phyloP scores from a whole-genome alignment of 768 basidiomycete genomes.

The Amanita rubescens region DNA sequence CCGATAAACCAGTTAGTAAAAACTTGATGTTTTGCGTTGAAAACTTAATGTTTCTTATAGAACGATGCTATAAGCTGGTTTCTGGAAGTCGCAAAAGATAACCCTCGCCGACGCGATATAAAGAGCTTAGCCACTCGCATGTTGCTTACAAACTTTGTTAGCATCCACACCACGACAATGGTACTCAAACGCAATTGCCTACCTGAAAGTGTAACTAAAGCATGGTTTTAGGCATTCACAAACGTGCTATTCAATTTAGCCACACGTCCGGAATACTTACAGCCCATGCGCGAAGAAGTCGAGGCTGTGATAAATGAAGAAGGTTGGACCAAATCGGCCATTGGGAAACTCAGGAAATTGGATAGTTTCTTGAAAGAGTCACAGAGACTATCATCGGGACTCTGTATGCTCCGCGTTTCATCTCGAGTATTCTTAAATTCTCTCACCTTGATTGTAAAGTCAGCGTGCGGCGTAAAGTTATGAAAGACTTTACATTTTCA shows the following conservation, averaged over 20 bases:
- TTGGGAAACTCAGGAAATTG: slow-evolving; percentile 32
- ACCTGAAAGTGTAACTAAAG: neutral
- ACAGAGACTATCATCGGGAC: slow-evolving; percentile 15
- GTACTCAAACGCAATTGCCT: slow-evolving; percentile 14
- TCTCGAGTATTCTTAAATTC: no score
- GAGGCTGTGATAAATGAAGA: slow-evolving; percentile 27
- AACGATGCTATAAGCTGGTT: slow-evolving; percentile 44
- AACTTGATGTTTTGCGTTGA: neutral
- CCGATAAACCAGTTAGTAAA: slow-evolving; percentile 21
- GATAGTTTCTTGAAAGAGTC: slow-evolving; percentile 41
- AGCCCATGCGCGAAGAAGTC: slow-evolving; percentile 35
- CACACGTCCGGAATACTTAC: slow-evolving; percentile 22
- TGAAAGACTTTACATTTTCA: slow-evolving; percentile 31
- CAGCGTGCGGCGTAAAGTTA: slow-evolving; percentile 22
- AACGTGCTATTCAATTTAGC: slow-evolving; percentile 31
- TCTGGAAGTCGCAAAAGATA: slow-evolving; percentile 26
- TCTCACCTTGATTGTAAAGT: slow-evolving; percentile 5
- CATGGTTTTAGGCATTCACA: slow-evolving; percentile 25
- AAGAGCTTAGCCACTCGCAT: slow-evolving; percentile 25
- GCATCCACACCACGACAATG: slow-evolving; percentile 36
- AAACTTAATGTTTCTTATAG: slow-evolving; percentile 16
- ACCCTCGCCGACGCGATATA: slow-evolving; percentile 8
- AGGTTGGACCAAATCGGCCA: slow-evolving; percentile 29
- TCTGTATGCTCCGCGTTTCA: no score
- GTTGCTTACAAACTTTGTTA: slow-evolving; percentile 33